A percentile compares a stretch with the other conserved stretches of the same genome.
Evolutionary conservation across 768 basidiomycete genomes (phyloP).

Genomic region (Boletus vermiculosoides): DNA sequence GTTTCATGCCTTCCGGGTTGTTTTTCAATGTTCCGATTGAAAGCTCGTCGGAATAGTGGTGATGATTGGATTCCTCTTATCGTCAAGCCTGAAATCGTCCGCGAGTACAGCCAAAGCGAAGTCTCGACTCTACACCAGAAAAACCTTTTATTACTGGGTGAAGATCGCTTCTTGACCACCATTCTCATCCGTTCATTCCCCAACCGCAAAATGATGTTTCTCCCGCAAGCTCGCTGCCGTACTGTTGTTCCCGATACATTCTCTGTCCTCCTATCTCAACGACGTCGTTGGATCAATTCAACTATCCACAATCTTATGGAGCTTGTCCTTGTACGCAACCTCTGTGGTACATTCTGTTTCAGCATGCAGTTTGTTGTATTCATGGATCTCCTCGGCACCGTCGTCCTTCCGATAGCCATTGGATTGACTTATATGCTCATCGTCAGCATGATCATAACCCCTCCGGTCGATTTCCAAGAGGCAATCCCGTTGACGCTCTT

Average conservation of each 20-base stretch:
- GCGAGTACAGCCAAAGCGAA: constrained; percentile 93
- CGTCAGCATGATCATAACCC: constrained; percentile 72
- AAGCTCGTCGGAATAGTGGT: constrained; percentile 82
- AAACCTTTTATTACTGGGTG: constrained; percentile 92
- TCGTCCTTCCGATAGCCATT: constrained; percentile 94
- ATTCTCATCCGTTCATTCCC: constrained; percentile 96
- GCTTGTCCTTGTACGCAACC: constrained; percentile 91
- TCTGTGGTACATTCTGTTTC: constrained; percentile 99
- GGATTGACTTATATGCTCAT: constrained; percentile 86
- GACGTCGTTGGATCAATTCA: constrained; percentile 99
- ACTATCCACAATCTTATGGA: constrained; percentile 99
- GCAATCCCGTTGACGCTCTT: constrained; percentile 93
- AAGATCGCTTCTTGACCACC: constrained; percentile 98
- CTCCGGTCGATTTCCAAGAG: constrained; percentile 83
- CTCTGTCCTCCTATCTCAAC: constrained; percentile 88
- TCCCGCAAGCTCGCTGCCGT: constrained; percentile 92
- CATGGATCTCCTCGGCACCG: constrained; percentile 91
- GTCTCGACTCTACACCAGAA: constrained; percentile 97
- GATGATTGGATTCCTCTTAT: constrained; percentile 98
- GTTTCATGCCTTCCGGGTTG: constrained; percentile 99
- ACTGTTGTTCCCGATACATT: constrained; percentile 98
- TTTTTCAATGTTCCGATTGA: constrained; percentile 99
- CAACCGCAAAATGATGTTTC: constrained; percentile 99
- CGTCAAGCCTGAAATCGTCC: constrained; percentile 94
- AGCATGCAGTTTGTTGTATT: constrained; percentile 99